Conservation (phyloP, 108 stramenopile species). For the Cylindrotheca closterium region DNA sequence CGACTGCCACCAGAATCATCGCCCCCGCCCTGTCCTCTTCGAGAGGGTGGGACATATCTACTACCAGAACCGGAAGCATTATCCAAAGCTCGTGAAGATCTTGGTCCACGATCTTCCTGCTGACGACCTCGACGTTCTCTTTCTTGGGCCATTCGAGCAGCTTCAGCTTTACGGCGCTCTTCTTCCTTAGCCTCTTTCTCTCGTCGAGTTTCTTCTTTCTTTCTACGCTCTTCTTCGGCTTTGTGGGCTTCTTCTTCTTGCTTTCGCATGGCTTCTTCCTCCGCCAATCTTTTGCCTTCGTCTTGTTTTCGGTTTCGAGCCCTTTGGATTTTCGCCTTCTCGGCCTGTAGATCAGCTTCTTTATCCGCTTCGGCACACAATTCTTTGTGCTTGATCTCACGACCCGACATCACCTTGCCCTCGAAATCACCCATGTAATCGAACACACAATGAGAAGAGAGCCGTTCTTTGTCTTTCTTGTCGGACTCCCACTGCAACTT, state of each 20-base stretch:
- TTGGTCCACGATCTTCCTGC: conserved; percentile 14
- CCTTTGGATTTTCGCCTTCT: conserved; percentile 66
- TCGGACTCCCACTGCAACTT: conserved; percentile 78
- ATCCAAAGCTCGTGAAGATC: conserved; percentile 34
- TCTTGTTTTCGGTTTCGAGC: conserved; percentile 72
- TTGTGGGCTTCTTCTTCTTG: conserved; percentile 57
- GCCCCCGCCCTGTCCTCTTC: conserved; percentile 39
- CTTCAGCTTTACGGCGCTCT: conserved; percentile 53
- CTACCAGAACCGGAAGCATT: conserved; percentile 14
- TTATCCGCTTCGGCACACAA: conserved; percentile 67
- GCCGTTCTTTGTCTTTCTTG: conserved; percentile 57
- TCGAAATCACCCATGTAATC: conserved; percentile 63
- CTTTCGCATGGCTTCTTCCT: conserved; percentile 47
- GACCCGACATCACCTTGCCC: conserved; percentile 63
- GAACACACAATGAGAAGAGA: conserved; percentile 61
- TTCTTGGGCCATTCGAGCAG: conserved; percentile 67
- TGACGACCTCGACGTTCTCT: conserved; percentile 39
- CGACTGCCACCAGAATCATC: conserved; percentile 29
- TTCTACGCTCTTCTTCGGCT: conserved; percentile 51
- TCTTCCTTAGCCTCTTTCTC: conserved; percentile 58
- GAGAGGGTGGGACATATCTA: conserved; percentile 74
- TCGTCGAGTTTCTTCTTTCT: conserved; percentile 55
- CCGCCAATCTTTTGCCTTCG: conserved; percentile 40
- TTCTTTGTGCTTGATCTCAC: conserved; percentile 49
- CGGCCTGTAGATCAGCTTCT: conserved; percentile 70